These are phyloP conservation scores for Abortiporus biennis DNA, from an alignment of 1,284 basidiomycete genomes.

Conservation along the genomic window DNA sequence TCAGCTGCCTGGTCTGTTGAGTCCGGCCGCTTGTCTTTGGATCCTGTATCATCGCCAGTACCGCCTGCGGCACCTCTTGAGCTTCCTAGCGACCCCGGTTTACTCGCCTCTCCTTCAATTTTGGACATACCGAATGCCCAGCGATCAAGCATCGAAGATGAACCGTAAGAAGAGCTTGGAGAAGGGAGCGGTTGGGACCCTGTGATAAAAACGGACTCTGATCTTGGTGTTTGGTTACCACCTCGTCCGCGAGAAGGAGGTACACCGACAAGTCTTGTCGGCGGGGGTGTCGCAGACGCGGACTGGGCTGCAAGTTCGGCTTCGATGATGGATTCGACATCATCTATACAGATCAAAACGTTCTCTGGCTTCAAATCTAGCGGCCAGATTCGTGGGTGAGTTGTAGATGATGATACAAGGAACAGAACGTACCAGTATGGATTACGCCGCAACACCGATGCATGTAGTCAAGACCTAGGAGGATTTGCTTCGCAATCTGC, in stretches of 20 bases:
- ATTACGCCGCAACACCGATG: constrained; percentile 95
- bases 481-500: constrained; percentile 95
- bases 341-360: constrained; percentile 95
- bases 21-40: constrained; percentile 26
- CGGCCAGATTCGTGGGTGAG: constrained; percentile 6
- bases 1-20: constrained; percentile 47
- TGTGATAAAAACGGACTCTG: constrained; percentile 88
- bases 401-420: constrained; percentile 15
- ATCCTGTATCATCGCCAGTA: constrained; percentile 12
- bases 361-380: constrained; percentile 96
- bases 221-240: constrained; percentile 95
- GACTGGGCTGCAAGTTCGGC: constrained; percentile 70
- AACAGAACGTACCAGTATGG: constrained; percentile 57
- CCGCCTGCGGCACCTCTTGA: constrained; percentile 2
- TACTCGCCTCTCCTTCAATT: constrained; percentile 40
- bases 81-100: constrained; percentile 21
- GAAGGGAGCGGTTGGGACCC: constrained; percentile 91
- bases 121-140: constrained; percentile 91
- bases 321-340: constrained; percentile 92
- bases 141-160: constrained; percentile 82
- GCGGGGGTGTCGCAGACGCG: constrained; percentile 43
- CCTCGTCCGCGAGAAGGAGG: constrained; percentile 80
- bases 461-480: constrained; percentile 96
- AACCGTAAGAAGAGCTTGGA: constrained; percentile 66
- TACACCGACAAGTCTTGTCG: constrained; percentile 85